Evolutionary conservation across 495 filamentous ascomycete genomes (phyloP), one percentile per base, ranked within the genome.

Genomic region (Glonium stellatum): DNA sequence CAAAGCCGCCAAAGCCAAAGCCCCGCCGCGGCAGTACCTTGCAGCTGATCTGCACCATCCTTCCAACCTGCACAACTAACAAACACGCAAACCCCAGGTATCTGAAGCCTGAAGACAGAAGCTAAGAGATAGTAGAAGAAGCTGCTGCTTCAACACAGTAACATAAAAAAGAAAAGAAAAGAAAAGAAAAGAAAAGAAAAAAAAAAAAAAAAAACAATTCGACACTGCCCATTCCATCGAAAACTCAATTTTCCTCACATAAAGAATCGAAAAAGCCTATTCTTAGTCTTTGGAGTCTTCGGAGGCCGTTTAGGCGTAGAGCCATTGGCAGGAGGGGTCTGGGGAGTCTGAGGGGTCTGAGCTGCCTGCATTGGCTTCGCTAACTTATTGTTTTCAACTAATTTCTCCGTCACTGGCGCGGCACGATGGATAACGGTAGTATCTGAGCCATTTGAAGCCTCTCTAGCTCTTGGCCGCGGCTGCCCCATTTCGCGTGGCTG

Each of bases 221-320:
- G 39, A 18, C 2, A 44, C n/a, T n/a, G 12, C 12, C 31, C n/a
- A 46, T 46, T 34, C 54, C 19, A 55, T 52, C 52, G 58, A 58
- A 54, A 34, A 31, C 1, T 39, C 59, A 55, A 47, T 4, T 18
- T 22, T 27, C 21, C 11, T 61, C 54, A 67, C n/a, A 58, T 34
- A 57, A 57, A 67, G 25, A 67, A 64, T 58, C 62, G 62, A 37
- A 67, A 61, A 19, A 67, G 63, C n/a, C 51, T 48, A 35, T 61
- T 64, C 49, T 64, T 63, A 42, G 49, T 60, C 27, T 59, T 67
- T 39, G 61, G n/a, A n/a, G n/a, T n/a, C n/a, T n/a, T n/a, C n/a
- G n/a, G 31, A 18, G 63, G 65, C 22, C 19, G 27, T 54, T 60
- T 58, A 53, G 48, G 18, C 18, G 41, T 36, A 5, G 58, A 50